phyloP scores from a whole-genome alignment of 306 rosid genomes.

The Urtica urens region DNA sequence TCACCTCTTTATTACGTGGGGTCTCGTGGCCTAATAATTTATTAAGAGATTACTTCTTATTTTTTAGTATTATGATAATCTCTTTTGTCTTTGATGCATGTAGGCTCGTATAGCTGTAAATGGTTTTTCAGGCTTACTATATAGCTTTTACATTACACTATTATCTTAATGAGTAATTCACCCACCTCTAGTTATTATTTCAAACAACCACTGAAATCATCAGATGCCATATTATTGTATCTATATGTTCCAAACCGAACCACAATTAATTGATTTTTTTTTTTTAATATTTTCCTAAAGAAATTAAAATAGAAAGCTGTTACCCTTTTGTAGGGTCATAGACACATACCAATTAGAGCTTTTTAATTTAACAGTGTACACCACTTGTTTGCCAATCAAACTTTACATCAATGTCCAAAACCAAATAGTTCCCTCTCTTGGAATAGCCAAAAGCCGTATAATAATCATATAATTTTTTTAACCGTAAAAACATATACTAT shows the following conservation, averaged over 20 bases:
- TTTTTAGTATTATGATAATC: too few relatives aligned
- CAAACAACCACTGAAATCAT: slow-evolving; percentile 6
- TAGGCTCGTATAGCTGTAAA: too few relatives aligned
- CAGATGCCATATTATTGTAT: neutral
- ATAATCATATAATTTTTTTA: too few relatives aligned
- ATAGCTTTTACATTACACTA: too few relatives aligned
- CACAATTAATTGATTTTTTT: slow-evolving; percentile 4
- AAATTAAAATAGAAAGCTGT: neutral
- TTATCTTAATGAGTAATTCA: too few relatives aligned
- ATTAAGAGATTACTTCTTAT: neutral
- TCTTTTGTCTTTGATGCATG: too few relatives aligned
- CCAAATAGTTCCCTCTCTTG: slow-evolving; percentile 4
- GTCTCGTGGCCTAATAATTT: neutral
- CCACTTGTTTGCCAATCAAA: slow-evolving; percentile 6
- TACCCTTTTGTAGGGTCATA: slow-evolving; percentile 25
- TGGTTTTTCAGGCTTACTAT: too few relatives aligned
- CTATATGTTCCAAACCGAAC: neutral
- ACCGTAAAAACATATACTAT: too few relatives aligned
- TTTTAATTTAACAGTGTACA: slow-evolving; percentile 16
- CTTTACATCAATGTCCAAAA: slow-evolving; percentile 9
- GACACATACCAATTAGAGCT: slow-evolving; percentile 4
- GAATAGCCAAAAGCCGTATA: slow-evolving; percentile 3
- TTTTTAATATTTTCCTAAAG: too few relatives aligned
- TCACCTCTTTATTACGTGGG: neutral
- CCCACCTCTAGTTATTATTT: slow-evolving; percentile 10